A percentile compares a stretch with the other conserved stretches of the same genome.
Evolutionary conservation across 2,329 filamentous ascomycete species (phyloP).

Genomic region (Sporothrix humicola): DNA sequence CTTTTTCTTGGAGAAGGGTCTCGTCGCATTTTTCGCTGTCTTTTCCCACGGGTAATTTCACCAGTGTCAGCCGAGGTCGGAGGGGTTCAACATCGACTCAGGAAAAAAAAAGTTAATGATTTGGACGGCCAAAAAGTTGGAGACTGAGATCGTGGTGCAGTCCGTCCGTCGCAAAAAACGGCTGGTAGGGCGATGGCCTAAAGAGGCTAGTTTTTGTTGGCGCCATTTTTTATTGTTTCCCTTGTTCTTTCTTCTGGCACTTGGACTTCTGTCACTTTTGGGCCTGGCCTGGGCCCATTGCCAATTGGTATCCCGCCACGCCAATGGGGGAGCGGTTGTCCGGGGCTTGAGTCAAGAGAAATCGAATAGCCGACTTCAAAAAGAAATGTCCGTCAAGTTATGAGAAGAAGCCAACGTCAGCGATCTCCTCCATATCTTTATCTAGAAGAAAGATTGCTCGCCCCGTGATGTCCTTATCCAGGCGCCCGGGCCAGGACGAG

Average conservation of each 20-base stretch:
- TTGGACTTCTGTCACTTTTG: background rate
- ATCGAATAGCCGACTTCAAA: conserved; percentile 20
- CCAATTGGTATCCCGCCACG: background rate
- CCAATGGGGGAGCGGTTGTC: conserved; percentile 16
- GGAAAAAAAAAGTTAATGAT: background rate
- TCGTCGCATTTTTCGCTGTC: conserved; percentile 10
- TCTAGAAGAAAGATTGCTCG: background rate
- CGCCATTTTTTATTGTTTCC: background rate
- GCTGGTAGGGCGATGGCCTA: conserved; percentile 8
- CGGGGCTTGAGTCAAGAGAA: conserved; percentile 5
- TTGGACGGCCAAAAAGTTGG: background rate
- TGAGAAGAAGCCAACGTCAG: no score
- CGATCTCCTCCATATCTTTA: background rate
- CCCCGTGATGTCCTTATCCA: background rate
- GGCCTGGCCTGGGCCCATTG: background rate
- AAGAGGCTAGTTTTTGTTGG: conserved; percentile 20
- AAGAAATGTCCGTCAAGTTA: background rate
- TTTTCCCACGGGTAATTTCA: conserved; percentile 30
- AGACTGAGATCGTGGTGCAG: background rate
- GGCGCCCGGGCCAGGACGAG: conserved; percentile 9
- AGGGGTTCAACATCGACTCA: background rate
- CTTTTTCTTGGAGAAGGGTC: background rate
- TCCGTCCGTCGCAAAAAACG: background rate
- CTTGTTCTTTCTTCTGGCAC: background rate
- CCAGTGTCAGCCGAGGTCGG: conserved; percentile 31